phyloP scores from a whole-genome alignment of 2,329 filamentous ascomycete species.

The Neofusicoccum umdonicola region DNA sequence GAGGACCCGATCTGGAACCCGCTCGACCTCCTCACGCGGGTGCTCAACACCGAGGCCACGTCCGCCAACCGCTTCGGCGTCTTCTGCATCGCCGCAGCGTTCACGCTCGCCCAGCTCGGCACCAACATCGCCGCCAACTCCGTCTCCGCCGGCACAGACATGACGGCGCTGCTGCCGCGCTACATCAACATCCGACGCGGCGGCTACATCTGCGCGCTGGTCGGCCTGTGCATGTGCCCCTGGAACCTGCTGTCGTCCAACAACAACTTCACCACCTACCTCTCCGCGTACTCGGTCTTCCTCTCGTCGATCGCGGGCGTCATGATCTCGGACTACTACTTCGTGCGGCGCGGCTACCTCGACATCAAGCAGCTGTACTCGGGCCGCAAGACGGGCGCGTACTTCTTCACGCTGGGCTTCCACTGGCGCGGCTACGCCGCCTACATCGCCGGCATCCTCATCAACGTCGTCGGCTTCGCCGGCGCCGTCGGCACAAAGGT shows the following conservation, averaged over 20 bases:
- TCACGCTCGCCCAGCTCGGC: conserved; percentile 72
- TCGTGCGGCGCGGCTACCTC: conserved; percentile 78
- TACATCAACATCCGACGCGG: conserved; percentile 84
- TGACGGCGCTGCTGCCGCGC: conserved; percentile 76
- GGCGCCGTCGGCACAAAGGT: conserved; percentile 72
- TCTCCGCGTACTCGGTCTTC: conserved; percentile 90
- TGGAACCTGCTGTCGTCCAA: conserved; percentile 72
- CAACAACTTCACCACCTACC: conserved; percentile 87
- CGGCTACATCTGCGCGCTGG: conserved; percentile 76
- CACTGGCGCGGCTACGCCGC: conserved; percentile 82
- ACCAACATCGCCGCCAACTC: conserved; percentile 88
- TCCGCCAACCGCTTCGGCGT: conserved; percentile 46
- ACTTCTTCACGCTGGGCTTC: conserved; percentile 72
- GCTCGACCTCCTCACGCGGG: conserved; percentile 39
- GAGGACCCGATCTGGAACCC: conserved; percentile 44
- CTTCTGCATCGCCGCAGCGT: conserved; percentile 53
- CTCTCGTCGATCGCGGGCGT: conserved; percentile 92
- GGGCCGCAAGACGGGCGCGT: conserved; percentile 63
- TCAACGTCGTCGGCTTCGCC: conserved; percentile 90
- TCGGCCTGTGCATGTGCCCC: conserved; percentile 84
- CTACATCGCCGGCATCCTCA: conserved; percentile 77
- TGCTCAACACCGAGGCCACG: conserved; percentile 41
- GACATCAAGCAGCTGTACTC: conserved; percentile 78
- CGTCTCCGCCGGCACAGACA: conserved; percentile 77
- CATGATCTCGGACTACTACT: conserved; percentile 84